Evolutionary conservation across 495 filamentous ascomycete species (phyloP), one percentile per base, ranked within the genome.

Genomic region (Cetradonia linearis): DNA sequence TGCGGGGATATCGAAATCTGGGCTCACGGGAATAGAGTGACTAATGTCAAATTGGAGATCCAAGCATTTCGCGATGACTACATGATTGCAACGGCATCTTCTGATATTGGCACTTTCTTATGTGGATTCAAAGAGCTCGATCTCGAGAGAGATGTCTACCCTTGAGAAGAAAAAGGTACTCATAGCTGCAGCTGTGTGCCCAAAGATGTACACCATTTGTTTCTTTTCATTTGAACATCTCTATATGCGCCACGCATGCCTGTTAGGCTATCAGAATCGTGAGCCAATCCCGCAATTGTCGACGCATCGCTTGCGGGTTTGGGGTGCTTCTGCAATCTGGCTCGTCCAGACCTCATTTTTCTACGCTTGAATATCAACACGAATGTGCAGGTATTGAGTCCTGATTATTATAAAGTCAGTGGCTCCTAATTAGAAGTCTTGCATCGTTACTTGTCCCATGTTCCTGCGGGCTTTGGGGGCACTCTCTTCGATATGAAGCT

Each of bases 1-100:
- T 76, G 83, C 55, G 72, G 60, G 5, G 77, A 78, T 50, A 75
- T 82, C 2, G 72, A 77, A 54, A 77, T 83, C 3, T 79, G 74
- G 62, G 69, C 83, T 38, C 69, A 79, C 53, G 76, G 76, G 16
- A 62, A 71, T 59, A 60, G 60, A 44, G 72, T 85, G 27, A 67
- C 74, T 30, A 74, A 83, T 70, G 79, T 85, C 18, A 69, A 71
- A 64, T 73, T 88, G 64, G 82, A 86, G 63, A 72, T 88, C 27
- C 72, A 79, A 46, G 78, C 80, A 0, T 81, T 84, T 66, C 82
- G 82, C 65, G 66, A 76, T 54, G 75, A 85, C 59, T 88, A 81
- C 63, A 79, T 88, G 65, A 70, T 88, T 63, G 81, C 77, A 14
- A 80, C 77, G 36, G 80, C 82, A 9, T 75, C 76, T 28, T 66